Evolutionary conservation across 1,139 yeast genomes (phyloP), one percentile per base, ranked within the genome.

Genomic region (Nakaseomyces uthaithaninus): DNA sequence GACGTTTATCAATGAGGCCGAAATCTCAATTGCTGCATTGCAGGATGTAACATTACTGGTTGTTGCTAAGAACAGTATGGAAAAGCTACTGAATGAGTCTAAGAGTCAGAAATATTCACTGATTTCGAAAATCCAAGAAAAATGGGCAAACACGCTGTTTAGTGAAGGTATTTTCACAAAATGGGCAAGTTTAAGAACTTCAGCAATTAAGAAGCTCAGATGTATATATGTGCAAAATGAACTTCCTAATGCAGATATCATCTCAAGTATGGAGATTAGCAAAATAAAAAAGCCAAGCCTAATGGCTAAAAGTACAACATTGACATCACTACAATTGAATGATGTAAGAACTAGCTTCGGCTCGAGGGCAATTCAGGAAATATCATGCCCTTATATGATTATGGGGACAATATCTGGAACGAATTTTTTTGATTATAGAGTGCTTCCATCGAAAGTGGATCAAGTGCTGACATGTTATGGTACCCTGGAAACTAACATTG

Each of bases 401-500:
- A 54, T 75, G 39, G 89, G 89, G 0, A 78, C 87, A 0, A 48
- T 81, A 0, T 50, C 80, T 7, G 64, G 69, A 30, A 74, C 80
- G 1, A 83, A 80, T 52, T 64, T 72, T 35, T 80, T 66, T 49
- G 93, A 82, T 49, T 78, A 77, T 52, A 65, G 93, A 44, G 57
- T 71, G 2, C 54, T 72, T 14, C 60, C 60, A 3, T 17, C 42
- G 16, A 33, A 48, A 28, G 52, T 55, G 25, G 64, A 61, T 41
- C 20, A 42, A 1, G 47, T 42, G 3, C 52, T 65, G 8, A 44
- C 53, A 1, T 59, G 59, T 36, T 52, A 59, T 37, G 69, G 69
- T 3, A 47, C 66, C 2, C 33, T 64, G 6, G 54, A 64, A 1
- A 54, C 63, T 2, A 49, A 64, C n/a, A 35, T 65, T 25, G 69